Base-by-base conservation (phyloP, 148 eudicot species). In the Pouteria glomerata region DNA sequence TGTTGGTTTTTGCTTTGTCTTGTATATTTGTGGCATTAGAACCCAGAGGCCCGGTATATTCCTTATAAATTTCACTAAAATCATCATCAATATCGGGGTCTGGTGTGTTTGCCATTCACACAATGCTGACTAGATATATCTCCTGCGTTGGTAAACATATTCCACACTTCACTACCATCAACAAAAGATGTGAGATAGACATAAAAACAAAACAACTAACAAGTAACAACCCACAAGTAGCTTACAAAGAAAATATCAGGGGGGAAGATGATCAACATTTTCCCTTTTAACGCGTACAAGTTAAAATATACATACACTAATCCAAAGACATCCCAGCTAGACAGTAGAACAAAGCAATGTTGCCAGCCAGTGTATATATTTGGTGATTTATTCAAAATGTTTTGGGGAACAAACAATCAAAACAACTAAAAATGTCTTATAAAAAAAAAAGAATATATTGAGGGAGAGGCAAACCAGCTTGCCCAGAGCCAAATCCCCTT, bases 51-150 rank as follows among this genome's bases (percentile, higher is more conserved):
- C 99, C 99, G 24, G 97, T 92, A 75, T 96, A 96, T 35, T 86
- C 99, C 88, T 96, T 96, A 68, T 96, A 96, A 68, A 96, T 78
- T 55, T 96, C 96, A 66, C 95, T 92, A 53, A 96, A 90, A 74
- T 96, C 97, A 74, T 95, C 99, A 80, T 95, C 98, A 69, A 75
- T 85, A 77, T 90, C 96, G 58, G 78, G 71, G 35, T 87, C 99
- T 8, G 92, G 90, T 74, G 88, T 82, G 44, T 79, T 83, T 24
- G 85, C 82, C 98, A 95, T 91, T 71, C 44, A 35, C 21, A 58
- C 66, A 16, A 1, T 37, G 8, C 18, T 13, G 31, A 24, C 37
- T 26, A 47, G 47, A 31, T 30, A 6, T n/a, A 37, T 44, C 27
- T 50, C 67, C 82, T 79, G 82, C 37, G 55, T 33, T n/a, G 37